phyloP scores from a whole-genome alignment of 1,139 yeast genomes.

The Hyphopichia pseudoburtonii region DNA sequence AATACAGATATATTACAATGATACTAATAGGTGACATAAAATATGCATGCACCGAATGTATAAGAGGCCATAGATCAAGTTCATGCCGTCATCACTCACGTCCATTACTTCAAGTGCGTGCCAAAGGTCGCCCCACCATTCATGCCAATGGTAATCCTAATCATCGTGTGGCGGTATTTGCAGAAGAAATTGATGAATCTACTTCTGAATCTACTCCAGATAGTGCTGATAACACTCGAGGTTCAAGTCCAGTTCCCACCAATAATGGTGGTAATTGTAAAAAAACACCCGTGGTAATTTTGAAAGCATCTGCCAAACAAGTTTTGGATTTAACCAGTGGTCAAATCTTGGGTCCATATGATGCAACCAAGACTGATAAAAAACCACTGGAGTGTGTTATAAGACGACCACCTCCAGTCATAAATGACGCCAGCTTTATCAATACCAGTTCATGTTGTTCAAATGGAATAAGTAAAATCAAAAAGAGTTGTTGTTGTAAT shows the following conservation, averaged over 20 bases:
- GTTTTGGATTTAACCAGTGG: constrained; percentile 50
- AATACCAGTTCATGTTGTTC: constrained; percentile 36
- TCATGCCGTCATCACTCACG: constrained; percentile 80
- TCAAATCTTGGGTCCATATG: constrained; percentile 43
- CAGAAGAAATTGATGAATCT: constrained; percentile 38
- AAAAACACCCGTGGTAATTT: constrained; percentile 37
- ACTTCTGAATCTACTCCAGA: constrained; percentile 4
- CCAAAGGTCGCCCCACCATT: constrained; percentile 77
- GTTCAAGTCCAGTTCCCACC: not conserved
- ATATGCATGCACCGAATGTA: constrained; percentile 88
- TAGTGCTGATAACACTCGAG: constrained; percentile 2
- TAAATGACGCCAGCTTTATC: constrained; percentile 36
- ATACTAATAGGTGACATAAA: constrained; percentile 81
- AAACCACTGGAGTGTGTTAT: constrained; percentile 8
- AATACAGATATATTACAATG: constrained; percentile 57
- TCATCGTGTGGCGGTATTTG: constrained; percentile 59
- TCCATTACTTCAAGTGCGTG: constrained; percentile 81
- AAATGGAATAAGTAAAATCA: constrained; percentile 19
- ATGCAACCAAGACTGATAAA: constrained; percentile 17
- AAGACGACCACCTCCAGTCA: constrained; percentile 23
- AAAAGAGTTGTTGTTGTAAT: constrained; percentile 35
- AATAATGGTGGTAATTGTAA: constrained; percentile 12
- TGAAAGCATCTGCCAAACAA: constrained; percentile 50
- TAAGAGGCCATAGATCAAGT: constrained; percentile 89
- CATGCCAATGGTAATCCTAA: constrained; percentile 47